Percentiles rank a stretch among this genome's conserved stretches.
These are phyloP conservation scores for Monotropa hypopitys DNA, from an alignment of 179 eudicot genomes.

Conservation along the genomic window DNA sequence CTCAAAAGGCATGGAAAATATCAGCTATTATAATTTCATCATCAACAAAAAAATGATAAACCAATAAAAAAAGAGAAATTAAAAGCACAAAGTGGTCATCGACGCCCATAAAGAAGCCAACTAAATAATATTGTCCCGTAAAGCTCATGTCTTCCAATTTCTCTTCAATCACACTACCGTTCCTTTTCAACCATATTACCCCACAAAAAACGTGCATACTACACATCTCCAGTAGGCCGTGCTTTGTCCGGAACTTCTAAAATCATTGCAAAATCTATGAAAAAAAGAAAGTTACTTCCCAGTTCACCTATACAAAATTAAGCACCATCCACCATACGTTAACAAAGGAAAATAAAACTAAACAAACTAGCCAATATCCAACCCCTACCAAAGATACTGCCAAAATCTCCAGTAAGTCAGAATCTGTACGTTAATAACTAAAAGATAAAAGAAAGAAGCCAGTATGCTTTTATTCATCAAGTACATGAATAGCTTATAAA, in stretches of 20 bases:
- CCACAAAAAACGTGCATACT: background rate
- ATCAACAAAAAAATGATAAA: background rate
- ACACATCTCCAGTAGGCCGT: background rate
- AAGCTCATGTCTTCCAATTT: background rate
- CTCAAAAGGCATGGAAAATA: background rate
- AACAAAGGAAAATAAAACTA: background rate
- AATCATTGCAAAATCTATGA: no score
- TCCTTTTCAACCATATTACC: background rate
- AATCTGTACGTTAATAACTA: no score
- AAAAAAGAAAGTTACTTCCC: background rate
- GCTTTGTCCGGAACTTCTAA: background rate
- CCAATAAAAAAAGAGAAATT: background rate
- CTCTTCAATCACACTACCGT: background rate
- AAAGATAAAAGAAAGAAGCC: no score
- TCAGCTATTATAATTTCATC: background rate
- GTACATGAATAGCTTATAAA: no score
- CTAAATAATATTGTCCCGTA: background rate
- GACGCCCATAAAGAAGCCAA: background rate
- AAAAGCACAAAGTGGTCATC: background rate
- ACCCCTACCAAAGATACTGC: no score
- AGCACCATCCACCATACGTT: background rate
- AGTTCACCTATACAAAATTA: background rate
- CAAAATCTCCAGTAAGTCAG: no score
- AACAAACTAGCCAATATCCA: no score
- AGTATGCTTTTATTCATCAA: no score